These are phyloP conservation scores for Combretum micranthum DNA, from an alignment of 345 rosid genomes.

Conservation along the genomic window DNA sequence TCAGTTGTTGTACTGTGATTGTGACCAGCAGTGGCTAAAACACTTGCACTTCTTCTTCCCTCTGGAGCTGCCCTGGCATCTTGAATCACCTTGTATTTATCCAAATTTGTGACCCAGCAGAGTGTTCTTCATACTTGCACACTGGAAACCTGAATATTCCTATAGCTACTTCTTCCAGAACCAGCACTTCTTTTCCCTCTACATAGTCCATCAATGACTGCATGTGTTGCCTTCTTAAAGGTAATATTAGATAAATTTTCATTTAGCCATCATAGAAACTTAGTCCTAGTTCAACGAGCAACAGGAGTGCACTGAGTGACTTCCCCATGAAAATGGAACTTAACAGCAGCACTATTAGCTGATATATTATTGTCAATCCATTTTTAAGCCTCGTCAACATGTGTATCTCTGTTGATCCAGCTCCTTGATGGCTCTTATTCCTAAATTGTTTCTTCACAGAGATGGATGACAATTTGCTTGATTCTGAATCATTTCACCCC, in stretches of 20 bases:
- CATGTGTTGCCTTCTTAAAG: conserved; percentile 9
- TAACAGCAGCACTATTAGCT: conserved; percentile 9
- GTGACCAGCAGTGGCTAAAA: too few relatives aligned
- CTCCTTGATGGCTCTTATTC: conserved; percentile 12
- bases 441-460: conserved; percentile 14
- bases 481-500: conserved; percentile 24
- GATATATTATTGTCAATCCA: conserved; percentile 10
- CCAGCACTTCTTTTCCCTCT: conserved; percentile 10
- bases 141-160: conserved; percentile 8
- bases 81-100: background rate
- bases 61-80: too few relatives aligned
- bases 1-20: too few relatives aligned
- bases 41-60: too few relatives aligned
- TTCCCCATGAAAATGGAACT: conserved; percentile 3
- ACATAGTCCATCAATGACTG: conserved; percentile 6
- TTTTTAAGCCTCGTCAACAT: conserved; percentile 13
- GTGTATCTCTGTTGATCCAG: background rate
- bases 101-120: background rate
- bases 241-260: conserved; percentile 11
- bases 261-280: conserved; percentile 24
- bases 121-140: background rate
- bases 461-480: conserved; percentile 14
- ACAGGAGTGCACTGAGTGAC: conserved; percentile 18
- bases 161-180: conserved; percentile 8
- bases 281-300: conserved; percentile 39